Base-by-base conservation (phyloP, 768 basidiomycete species). In the Asterophora lycoperdoides region DNA sequence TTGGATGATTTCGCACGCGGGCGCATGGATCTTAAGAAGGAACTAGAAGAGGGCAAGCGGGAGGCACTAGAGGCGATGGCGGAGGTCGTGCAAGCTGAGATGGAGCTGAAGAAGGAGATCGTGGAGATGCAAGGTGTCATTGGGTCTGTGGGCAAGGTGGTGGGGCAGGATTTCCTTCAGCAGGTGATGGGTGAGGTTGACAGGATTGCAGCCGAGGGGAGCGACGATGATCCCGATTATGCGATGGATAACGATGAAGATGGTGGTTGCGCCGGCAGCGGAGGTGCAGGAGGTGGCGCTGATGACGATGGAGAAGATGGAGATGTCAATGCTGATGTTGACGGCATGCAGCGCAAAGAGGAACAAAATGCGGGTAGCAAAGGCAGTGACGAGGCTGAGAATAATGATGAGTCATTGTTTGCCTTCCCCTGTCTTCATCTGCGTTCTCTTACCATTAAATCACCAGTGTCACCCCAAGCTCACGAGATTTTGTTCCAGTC, bases 21-120 rank as follows among this genome's bases (percentile, higher is more conserved):
- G 5, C 41, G 48, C 17, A 30, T 10, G 29, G 36, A 38, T 20
- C 17, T 49, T 7, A 38, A 38, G 3, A 28, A 30, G 6, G 36
- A 26, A 2, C 36, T 49, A 14, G 48, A 43, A 14, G 30, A 44
- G 8, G 48, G 17, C 28, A 49, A 49, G 18, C 42, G 41, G 48
- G 33, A 38, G 17, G 35, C 44, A 15, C 29, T 18, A 14, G 41
- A 39, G 1, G 41, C 48, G 11, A 3, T 44, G 20, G 48, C 39
- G 36, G 26, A 30, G 8, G 48, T 44, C 2, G 19, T 39, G 11
- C 43, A 39, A 19, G 42, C 42, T 13, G 29, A 49, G 1, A 32
- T 49, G 17, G 48, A 44, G 17, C 15, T 36, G 23, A 20, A 39
- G n/a, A 34, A n/a, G 5, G 48, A 49, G 15, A 9, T 17, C 3